Evolutionary conservation across 2,329 filamentous ascomycete genomes (phyloP), one percentile per base, ranked within the genome.

Genomic region (Ophiostoma quercus): DNA sequence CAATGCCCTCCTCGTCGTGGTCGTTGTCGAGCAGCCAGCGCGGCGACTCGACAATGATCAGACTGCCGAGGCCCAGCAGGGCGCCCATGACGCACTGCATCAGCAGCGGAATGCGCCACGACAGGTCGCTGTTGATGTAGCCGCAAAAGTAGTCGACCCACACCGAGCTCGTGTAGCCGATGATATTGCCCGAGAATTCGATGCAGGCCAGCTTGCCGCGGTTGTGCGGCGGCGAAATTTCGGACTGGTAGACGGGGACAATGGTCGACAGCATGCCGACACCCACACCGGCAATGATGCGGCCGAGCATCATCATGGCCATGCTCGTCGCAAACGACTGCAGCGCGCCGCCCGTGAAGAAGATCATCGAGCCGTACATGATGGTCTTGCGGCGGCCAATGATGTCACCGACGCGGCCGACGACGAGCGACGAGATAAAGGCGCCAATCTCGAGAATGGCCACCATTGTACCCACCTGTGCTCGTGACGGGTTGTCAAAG

Each of bases 61-160:
- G 82, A 78, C 93, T 97, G 70, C 95, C 95, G 68, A 93, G 70
- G 9, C 88, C 94, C 43, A 99, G 85, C 67, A 99, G 83, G 62
- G 87, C 87, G 41, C 95, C 95, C 94, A 99, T 98, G 66, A 96
- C 79, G 76, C 95, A 97, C 80, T 99, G 95, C 89, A 97, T 92
- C 65, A 93, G 81, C 68, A 99, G 82, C 1, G 95, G 95, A 63
- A 97, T 75, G 67, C 95, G 91, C 95, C 95, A 99, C 1, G 95
- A 92, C 81, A 90, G 85, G 78, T 98, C 84, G 75, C 84, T 92
- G 72, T 92, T 80, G 77, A 99, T 98, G 77, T 85, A 97, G 71
- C 92, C 95, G 80, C 94, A 97, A 76, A 95, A 94, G 80, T 98
- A 99, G 79, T 99, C 95, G 37, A 98, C 94, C 95, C 95, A 99